phyloP scores from a whole-genome alignment of 805 yeast genomes.

The Huiozyma sinensis region DNA sequence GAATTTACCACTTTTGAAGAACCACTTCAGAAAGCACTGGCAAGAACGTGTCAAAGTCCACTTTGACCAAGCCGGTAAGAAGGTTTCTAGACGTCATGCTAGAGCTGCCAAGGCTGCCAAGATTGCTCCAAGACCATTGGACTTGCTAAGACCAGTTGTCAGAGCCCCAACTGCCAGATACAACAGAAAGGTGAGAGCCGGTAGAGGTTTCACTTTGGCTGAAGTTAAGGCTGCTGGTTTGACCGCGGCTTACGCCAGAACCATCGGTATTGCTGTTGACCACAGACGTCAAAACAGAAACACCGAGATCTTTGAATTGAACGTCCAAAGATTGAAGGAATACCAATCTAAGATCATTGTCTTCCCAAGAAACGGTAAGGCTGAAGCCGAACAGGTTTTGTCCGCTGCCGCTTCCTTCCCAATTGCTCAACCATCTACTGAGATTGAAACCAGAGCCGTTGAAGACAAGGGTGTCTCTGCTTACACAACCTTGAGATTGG shows the following conservation, averaged over 20 bases:
- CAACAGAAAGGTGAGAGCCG: slow-evolving; percentile 99
- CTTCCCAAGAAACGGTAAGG: slow-evolving; percentile 85
- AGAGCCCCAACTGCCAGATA: slow-evolving; percentile 97
- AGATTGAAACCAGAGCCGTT: slow-evolving; percentile 80
- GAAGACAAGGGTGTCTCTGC: slow-evolving; percentile 67
- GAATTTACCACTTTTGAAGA: slow-evolving; percentile 97
- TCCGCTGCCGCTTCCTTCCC: slow-evolving; percentile 80
- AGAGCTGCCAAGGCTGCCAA: slow-evolving; percentile 90
- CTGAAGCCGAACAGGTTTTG: slow-evolving; percentile 68
- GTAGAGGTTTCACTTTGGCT: slow-evolving; percentile 97
- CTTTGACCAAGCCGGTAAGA: slow-evolving; percentile 99
- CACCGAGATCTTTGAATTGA: slow-evolving; percentile 85
- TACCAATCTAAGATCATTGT: slow-evolving; percentile 91
- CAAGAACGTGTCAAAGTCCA: slow-evolving; percentile 98
- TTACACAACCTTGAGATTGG: slow-evolving; percentile 88
- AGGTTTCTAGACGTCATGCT: slow-evolving; percentile 90
- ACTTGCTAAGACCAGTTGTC: slow-evolving; percentile 90
- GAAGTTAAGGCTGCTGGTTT: slow-evolving; percentile 97
- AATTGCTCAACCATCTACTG: slow-evolving; percentile 66
- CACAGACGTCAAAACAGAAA: slow-evolving; percentile 99
- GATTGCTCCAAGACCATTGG: slow-evolving; percentile 96
- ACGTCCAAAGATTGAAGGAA: slow-evolving; percentile 92
- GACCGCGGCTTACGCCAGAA: slow-evolving; percentile 89
- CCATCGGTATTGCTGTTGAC: slow-evolving; percentile 97
- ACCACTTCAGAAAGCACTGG: slow-evolving; percentile 99